Evolutionary conservation across 2,329 filamentous ascomycete species (phyloP), one percentile per base, ranked within the genome.

Genomic region (Ophiostoma perfectum): DNA sequence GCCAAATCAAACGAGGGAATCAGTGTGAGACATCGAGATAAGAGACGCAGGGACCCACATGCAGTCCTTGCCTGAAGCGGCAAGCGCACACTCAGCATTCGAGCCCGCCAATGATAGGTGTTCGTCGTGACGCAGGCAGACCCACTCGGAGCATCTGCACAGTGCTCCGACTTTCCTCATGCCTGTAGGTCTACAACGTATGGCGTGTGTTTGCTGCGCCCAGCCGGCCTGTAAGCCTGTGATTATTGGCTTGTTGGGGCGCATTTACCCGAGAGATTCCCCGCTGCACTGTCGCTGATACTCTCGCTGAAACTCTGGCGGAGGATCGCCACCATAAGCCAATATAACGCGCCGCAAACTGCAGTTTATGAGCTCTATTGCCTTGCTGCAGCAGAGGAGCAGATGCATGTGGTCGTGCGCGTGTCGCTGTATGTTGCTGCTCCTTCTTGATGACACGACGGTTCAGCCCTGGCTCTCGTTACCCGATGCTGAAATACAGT

Each of bases 291-390:
- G 5, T 62, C 71, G 70, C 72, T 71, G 11, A 42, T 68, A 66
- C 66, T 68, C 55, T 73, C 72, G 72, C 72, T 72, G 64, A 71
- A 72, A 71, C 62, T 68, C 36, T 18, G 55, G 8, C n/a, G 14
- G 36, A 27, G 27, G 55, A 39, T 52, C 14, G 39, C 38, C 36
- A 41, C 38, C 55, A 39, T 16, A 63, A n/a, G 38, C 36, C 58
- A 45, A 44, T 45, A 27, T 39, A n/a, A 42, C 27, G 27, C 11
- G 27, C 52, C 12, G 55, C 9, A 60, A 60, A n/a, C n/a, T 8
- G 42, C 42, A 6, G 6, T 12, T 44, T 6, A 7, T 44, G 42
- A 7, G 11, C 1, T 44, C 42, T 12, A 44, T 44, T 12, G 42
- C 42, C 11, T 3, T 6, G 27, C 4, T 38, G 11, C 55, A 27